A percentile compares a stretch with the other conserved stretches of the same genome.
These are phyloP conservation scores for Gentiana dahurica DNA, from an alignment of 257 asterid genomes.

Conservation along the genomic window DNA sequence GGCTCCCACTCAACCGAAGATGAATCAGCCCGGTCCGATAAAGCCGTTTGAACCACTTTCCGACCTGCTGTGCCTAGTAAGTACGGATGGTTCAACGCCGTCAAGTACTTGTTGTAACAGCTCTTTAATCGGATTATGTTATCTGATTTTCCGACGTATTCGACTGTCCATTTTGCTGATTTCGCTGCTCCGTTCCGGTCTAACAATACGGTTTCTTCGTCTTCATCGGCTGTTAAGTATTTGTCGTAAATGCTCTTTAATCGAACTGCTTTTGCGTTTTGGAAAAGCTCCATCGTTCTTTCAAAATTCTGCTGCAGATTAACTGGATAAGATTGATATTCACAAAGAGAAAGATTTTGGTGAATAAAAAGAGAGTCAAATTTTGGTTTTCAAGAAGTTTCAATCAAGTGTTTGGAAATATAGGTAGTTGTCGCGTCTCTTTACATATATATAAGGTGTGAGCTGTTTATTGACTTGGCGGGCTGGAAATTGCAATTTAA, in stretches of 20 bases:
- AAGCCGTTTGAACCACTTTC: constrained; percentile 57
- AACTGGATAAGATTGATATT: too few species aligned
- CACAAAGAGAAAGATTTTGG: too few species aligned
- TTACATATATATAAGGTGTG: too few species aligned
- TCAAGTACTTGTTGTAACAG: constrained; percentile 25
- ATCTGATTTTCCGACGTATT: constrained; percentile 15
- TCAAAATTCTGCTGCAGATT: too few species aligned
- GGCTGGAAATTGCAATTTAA: too few species aligned
- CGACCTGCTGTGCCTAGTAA: constrained; percentile 71
- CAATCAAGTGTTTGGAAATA: too few species aligned
- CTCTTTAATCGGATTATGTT: constrained; percentile 30
- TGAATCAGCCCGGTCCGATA: constrained; percentile 49
- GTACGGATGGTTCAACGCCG: constrained; percentile 36
- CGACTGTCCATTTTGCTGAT: constrained; percentile 28
- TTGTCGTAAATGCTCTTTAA: constrained; percentile 21
- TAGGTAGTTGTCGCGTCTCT: too few species aligned
- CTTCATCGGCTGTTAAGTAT: constrained; percentile 37
- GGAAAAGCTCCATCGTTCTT: constrained; percentile 23
- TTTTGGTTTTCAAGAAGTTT: too few species aligned
- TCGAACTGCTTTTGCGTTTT: constrained; percentile 29
- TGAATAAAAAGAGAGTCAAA: too few species aligned
- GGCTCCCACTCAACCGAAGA: constrained; percentile 96
- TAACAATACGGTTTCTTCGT: constrained; percentile 30
- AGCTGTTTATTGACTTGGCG: too few species aligned
- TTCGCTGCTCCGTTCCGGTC: constrained; percentile 29